A percentile compares a stretch with the other conserved stretches of the same genome.
phyloP scores from a whole-genome alignment of 164 flowering plant species.

The Chimonanthus praecox region DNA sequence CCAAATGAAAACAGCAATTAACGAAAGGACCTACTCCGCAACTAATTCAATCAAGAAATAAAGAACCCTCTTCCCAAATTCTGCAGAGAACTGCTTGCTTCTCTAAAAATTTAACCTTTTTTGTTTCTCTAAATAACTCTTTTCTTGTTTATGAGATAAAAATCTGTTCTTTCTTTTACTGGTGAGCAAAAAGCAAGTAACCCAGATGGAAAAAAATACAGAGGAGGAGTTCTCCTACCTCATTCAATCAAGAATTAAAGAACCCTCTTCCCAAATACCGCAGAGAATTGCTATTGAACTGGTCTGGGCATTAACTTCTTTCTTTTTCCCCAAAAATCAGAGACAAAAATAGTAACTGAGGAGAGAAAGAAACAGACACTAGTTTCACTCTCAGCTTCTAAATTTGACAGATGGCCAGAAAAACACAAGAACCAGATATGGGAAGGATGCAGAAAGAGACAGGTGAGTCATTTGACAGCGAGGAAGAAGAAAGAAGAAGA shows the following conservation, averaged over 20 bases:
- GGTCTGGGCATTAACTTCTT: slow-evolving; percentile 2
- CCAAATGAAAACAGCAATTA: too few relatives aligned
- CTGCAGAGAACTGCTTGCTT: too few relatives aligned
- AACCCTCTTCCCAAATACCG: neutral
- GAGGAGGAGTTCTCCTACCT: neutral
- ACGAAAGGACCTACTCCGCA: too few relatives aligned
- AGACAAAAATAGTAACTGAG: slow-evolving; percentile 15
- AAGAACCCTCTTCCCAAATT: too few relatives aligned
- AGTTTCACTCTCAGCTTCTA: slow-evolving; percentile 5
- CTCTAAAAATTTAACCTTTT: neutral
- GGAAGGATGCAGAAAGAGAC: neutral
- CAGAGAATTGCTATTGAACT: slow-evolving; percentile 7
- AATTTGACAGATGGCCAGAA: neutral
- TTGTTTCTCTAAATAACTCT: neutral
- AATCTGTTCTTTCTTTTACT: neutral
- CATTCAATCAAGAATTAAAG: slow-evolving; percentile 6
- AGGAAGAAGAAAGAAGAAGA: neutral
- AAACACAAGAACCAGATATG: neutral
- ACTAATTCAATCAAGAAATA: too few relatives aligned
- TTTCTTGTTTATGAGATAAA: neutral
- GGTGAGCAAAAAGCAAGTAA: neutral
- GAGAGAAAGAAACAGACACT: slow-evolving; percentile 3
- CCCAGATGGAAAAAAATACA: neutral
- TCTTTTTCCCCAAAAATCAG: slow-evolving; percentile 5
- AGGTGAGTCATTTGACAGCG: neutral